These are phyloP conservation scores for Trichoderma brevicompactum DNA, from an alignment of 2,329 filamentous ascomycete species.

Conservation along the genomic window DNA sequence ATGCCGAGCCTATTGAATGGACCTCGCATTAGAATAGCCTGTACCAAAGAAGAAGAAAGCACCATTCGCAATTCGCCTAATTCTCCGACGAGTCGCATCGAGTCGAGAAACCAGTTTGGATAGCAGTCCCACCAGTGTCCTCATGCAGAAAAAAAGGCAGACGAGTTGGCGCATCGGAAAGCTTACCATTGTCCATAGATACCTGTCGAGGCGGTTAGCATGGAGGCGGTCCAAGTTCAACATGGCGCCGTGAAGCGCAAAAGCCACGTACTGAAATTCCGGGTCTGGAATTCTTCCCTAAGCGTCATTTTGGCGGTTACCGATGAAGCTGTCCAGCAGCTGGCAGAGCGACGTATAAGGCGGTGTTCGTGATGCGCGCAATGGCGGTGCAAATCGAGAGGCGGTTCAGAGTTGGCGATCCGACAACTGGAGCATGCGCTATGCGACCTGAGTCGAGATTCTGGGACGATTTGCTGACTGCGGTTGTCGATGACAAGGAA, in stretches of 20 bases:
- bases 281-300: conserved; percentile 72
- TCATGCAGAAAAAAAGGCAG: neutral
- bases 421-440: neutral
- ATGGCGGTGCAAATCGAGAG: conserved; percentile 1
- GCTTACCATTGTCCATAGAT: conserved; percentile 78
- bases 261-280: conserved; percentile 71
- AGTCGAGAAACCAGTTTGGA: neutral
- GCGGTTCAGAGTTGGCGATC: neutral
- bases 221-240: neutral
- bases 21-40: neutral
- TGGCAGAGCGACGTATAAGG: conserved; percentile 15
- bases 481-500: conserved; percentile 12
- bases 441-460: conserved; percentile 1
- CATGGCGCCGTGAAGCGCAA: neutral
- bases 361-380: conserved; percentile 28
- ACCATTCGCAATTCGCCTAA: neutral
- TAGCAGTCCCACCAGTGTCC: neutral
- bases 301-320: conserved; percentile 64
- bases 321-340: conserved; percentile 28
- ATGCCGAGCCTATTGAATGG: conserved; percentile 64
- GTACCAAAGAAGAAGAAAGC: neutral
- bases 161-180: conserved; percentile 18
- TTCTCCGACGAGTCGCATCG: neutral
- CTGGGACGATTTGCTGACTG: neutral
- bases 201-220: conserved; percentile 54